A percentile compares a stretch with the other conserved stretches of the same genome.
These are phyloP conservation scores for Ustulina deusta DNA, from an alignment of 2,329 filamentous ascomycete species.

Conservation along the genomic window DNA sequence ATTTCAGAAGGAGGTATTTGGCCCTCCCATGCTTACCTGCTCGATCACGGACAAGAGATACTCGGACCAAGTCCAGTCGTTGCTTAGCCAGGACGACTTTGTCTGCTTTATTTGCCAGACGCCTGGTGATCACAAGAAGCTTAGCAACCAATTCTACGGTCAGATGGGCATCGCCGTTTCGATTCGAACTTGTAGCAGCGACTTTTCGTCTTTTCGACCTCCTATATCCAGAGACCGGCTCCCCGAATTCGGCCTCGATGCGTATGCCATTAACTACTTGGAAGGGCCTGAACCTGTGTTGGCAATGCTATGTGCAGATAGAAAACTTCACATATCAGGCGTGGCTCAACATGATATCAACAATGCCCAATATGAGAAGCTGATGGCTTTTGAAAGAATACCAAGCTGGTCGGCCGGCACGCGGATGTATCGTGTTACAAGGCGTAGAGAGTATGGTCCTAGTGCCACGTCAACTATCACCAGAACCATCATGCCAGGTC, in stretches of 20 bases:
- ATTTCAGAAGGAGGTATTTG: slow-evolving; percentile 83
- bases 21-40: slow-evolving; percentile 83
- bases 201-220: slow-evolving; percentile 66
- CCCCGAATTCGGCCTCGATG: slow-evolving; percentile 74
- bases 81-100: slow-evolving; percentile 65
- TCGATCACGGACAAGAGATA: slow-evolving; percentile 80
- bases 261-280: slow-evolving; percentile 82
- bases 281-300: slow-evolving; percentile 85
- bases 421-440: slow-evolving; percentile 72
- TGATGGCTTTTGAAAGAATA: slow-evolving; percentile 70
- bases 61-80: slow-evolving; percentile 65
- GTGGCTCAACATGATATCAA: slow-evolving; percentile 72
- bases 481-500: slow-evolving; percentile 69
- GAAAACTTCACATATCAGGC: slow-evolving; percentile 75
- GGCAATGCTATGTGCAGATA: slow-evolving; percentile 86
- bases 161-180: slow-evolving; percentile 76
- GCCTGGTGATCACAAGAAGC: slow-evolving; percentile 76
- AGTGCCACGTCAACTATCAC: slow-evolving; percentile 77
- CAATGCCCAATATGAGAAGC: slow-evolving; percentile 74
- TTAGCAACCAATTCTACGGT: slow-evolving; percentile 74
- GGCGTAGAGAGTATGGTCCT: slow-evolving; percentile 84
- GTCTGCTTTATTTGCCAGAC: slow-evolving; percentile 82
- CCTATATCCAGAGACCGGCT: slow-evolving; percentile 69
- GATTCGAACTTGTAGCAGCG: slow-evolving; percentile 71
- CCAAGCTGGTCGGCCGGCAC: slow-evolving; percentile 76